These are phyloP conservation scores for Leccinum fallax DNA, from an alignment of 1,284 basidiomycete genomes.

Conservation along the genomic window DNA sequence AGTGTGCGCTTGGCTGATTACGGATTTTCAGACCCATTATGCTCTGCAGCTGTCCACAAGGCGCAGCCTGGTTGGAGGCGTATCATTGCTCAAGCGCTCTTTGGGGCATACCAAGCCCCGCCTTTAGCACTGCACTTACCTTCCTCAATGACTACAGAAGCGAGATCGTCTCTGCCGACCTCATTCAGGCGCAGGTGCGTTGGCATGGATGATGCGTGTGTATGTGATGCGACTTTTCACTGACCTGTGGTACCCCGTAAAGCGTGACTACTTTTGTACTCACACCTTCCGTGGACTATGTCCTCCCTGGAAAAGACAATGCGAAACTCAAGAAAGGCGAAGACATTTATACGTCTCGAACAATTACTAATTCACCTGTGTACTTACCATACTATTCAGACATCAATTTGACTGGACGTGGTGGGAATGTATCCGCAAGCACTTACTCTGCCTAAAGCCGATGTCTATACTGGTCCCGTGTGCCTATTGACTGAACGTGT, in stretches of 20 bases:
- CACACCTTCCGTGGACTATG: slow-evolving; percentile 81
- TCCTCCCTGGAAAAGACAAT: slow-evolving; percentile 88
- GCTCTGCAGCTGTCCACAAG: slow-evolving; percentile 73
- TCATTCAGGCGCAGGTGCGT: slow-evolving; percentile 88
- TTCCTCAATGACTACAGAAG: slow-evolving; percentile 93
- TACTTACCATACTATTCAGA: slow-evolving; percentile 45
- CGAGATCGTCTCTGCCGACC: slow-evolving; percentile 91
- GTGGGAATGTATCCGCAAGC: slow-evolving; percentile 90
- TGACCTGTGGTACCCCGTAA: slow-evolving; percentile 36
- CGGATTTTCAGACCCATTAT: slow-evolving; percentile 2
- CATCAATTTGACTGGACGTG: slow-evolving; percentile 92
- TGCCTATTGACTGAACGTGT: slow-evolving; percentile 22
- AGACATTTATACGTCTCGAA: slow-evolving; percentile 78
- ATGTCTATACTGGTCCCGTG: slow-evolving; percentile 2
- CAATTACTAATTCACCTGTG: slow-evolving; percentile 9
- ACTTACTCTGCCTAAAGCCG: slow-evolving; percentile 79
- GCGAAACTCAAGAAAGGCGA: slow-evolving; percentile 76
- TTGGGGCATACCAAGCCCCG: slow-evolving; percentile 97
- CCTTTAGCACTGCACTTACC: slow-evolving; percentile 61
- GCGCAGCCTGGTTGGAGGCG: slow-evolving; percentile 99
- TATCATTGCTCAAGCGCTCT: slow-evolving; percentile 95
- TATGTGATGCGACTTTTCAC: background rate
- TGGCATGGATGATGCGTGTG: background rate
- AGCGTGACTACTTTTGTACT: slow-evolving; percentile 93
- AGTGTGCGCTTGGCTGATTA: slow-evolving; percentile 51